Conservation (phyloP, 2,329 filamentous ascomycete species). For the Aspergillus sp. region DNA sequence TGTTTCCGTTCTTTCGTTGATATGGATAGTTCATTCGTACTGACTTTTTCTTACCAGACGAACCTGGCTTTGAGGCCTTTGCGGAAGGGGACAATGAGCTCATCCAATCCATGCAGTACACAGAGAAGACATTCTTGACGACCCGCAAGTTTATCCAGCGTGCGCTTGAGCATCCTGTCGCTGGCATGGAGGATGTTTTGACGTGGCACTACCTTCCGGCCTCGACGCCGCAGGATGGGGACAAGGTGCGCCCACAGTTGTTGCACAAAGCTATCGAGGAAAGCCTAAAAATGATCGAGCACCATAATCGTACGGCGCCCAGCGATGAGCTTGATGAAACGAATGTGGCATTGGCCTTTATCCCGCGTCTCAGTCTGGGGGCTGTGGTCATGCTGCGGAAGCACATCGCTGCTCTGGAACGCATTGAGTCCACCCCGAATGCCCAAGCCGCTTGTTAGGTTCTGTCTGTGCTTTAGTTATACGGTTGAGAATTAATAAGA, state of each 20-base stretch:
- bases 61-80: conserved; percentile 60
- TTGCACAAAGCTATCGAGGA: conserved; percentile 26
- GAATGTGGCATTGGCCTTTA: conserved; percentile 25
- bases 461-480: too few relatives aligned
- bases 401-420: conserved; percentile 27
- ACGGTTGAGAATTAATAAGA: not conserved
- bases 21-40: not conserved
- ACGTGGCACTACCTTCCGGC: conserved; percentile 50
- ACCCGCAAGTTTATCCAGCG: conserved; percentile 52
- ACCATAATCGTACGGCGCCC: conserved; percentile 23
- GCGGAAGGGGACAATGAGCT: conserved; percentile 47
- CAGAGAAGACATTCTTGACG: conserved; percentile 55
- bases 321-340: conserved; percentile 13
- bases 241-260: conserved; percentile 17
- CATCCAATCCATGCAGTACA: conserved; percentile 51
- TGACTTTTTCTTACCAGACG: conserved; percentile 40
- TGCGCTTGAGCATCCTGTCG: conserved; percentile 42
- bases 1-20: not conserved
- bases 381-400: conserved; percentile 33
- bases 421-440: conserved; percentile 14
- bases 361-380: conserved; percentile 32
- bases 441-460: not conserved
- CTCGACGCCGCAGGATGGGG: not conserved
- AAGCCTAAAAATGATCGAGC: conserved; percentile 27
- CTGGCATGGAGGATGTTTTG: conserved; percentile 53